Percentiles rank a stretch among this genome's conserved stretches.
phyloP scores from a whole-genome alignment of 1,139 yeast species.

The Candida sp. region DNA sequence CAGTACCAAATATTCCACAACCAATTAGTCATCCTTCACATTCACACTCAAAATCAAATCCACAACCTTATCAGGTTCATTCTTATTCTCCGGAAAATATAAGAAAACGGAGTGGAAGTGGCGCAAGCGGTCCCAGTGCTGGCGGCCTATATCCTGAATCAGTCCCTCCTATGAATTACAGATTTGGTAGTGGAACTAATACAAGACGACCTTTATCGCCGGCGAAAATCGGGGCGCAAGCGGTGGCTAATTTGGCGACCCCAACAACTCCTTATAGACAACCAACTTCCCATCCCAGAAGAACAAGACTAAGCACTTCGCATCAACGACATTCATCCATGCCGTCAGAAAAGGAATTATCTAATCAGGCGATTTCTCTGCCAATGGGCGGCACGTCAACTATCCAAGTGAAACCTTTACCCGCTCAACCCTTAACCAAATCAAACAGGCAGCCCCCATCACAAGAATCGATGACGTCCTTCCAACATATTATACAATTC shows the following conservation, averaged over 20 bases:
- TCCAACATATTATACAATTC: slow-evolving; percentile 49
- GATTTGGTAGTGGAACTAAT: slow-evolving; percentile 33
- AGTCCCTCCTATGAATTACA: slow-evolving; percentile 36
- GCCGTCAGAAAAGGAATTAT: slow-evolving; percentile 26
- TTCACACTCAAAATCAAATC: slow-evolving; percentile 3
- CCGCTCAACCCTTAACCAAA: slow-evolving; percentile 43
- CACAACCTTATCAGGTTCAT: neutral
- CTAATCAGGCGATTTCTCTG: slow-evolving; percentile 11
- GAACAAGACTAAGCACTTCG: slow-evolving; percentile 16
- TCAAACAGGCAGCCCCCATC: slow-evolving; percentile 37
- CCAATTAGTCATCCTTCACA: slow-evolving; percentile 5
- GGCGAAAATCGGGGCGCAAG: slow-evolving; percentile 70
- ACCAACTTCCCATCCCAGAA: slow-evolving; percentile 11
- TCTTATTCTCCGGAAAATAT: neutral
- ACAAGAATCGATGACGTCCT: slow-evolving; percentile 50
- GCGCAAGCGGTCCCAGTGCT: slow-evolving; percentile 4
- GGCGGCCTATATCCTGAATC: slow-evolving; percentile 11
- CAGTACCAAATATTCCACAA: slow-evolving; percentile 11
- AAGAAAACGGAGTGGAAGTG: neutral
- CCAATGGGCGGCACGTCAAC: slow-evolving; percentile 30
- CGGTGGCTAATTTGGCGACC: slow-evolving; percentile 53
- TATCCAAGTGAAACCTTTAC: slow-evolving; percentile 43
- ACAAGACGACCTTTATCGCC: slow-evolving; percentile 46
- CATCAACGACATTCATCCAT: slow-evolving; percentile 45
- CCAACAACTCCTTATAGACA: slow-evolving; percentile 30